phyloP scores from a whole-genome alignment of 1,139 yeast genomes.

The Waltiozyma sp. region DNA sequence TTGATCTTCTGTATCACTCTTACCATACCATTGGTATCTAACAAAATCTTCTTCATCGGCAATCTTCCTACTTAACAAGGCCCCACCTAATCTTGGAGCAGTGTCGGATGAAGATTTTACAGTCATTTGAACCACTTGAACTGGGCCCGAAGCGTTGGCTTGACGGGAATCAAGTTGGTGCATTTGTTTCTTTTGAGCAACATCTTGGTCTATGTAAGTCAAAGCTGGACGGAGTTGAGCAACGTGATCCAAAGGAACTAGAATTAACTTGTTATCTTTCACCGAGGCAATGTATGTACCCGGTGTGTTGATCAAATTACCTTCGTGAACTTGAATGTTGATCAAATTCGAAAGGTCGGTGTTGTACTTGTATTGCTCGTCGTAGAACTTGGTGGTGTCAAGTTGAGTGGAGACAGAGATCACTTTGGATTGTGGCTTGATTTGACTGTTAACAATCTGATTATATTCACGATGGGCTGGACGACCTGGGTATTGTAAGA shows the following conservation, averaged over 20 bases:
- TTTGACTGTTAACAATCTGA: conserved; percentile 33
- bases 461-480: conserved; percentile 37
- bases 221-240: conserved; percentile 79
- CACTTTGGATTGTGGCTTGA: conserved; percentile 52
- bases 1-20: conserved; percentile 25
- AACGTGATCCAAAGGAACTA: conserved; percentile 56
- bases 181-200: conserved; percentile 22
- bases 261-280: conserved; percentile 40
- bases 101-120: conserved; percentile 57
- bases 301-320: conserved; percentile 48
- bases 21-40: conserved; percentile 36
- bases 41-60: conserved; percentile 66
- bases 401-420: conserved; percentile 61
- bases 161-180: conserved; percentile 24
- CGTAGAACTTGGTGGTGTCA: conserved; percentile 53
- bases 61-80: conserved; percentile 58
- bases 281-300: conserved; percentile 49
- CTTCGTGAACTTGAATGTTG: conserved; percentile 51
- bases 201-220: conserved; percentile 53
- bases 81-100: conserved; percentile 65
- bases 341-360: conserved; percentile 54
- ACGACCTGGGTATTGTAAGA: conserved; percentile 70
- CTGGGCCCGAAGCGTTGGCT: conserved; percentile 31
- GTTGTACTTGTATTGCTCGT: conserved; percentile 31
- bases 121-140: conserved; percentile 63